A percentile compares a stretch with the other conserved stretches of the same genome.
These are phyloP conservation scores for Chlamydomonas incerta DNA, from an alignment of 139 green algal genomes.

Conservation along the genomic window DNA sequence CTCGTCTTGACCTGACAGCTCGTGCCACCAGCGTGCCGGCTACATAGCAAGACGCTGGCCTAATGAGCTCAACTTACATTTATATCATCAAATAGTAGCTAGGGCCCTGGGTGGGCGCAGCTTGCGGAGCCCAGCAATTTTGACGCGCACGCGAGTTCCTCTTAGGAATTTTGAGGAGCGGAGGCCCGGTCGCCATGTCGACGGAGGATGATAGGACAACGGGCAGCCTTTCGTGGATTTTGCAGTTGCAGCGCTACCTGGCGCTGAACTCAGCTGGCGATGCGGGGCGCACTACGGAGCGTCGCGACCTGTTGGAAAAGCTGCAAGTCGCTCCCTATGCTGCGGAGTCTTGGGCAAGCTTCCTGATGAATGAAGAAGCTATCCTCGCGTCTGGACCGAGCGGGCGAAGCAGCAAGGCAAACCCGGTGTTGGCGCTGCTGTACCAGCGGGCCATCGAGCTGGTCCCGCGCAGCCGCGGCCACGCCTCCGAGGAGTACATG, in stretches of 20 bases:
- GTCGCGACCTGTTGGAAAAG: slow-evolving; percentile 44
- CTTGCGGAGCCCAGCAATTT: too few species aligned
- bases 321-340: slow-evolving; percentile 55
- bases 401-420: not conserved
- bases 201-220: slow-evolving; percentile 45
- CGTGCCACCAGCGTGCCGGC: too few species aligned
- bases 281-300: not conserved
- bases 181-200: too few species aligned
- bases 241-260: slow-evolving; percentile 48
- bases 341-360: slow-evolving; percentile 67
- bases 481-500: slow-evolving; percentile 72
- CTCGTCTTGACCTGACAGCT: too few species aligned
- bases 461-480: slow-evolving; percentile 72
- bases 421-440: slow-evolving; percentile 53
- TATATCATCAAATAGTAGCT: too few species aligned
- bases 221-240: slow-evolving; percentile 43
- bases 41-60: too few species aligned
- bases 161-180: too few species aligned
- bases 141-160: too few species aligned
- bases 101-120: too few species aligned
- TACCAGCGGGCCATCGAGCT: slow-evolving; percentile 79
- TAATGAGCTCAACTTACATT: too few species aligned
- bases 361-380: slow-evolving; percentile 68
- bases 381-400: not conserved
- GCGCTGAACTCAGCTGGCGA: not conserved